Conservation (phyloP, 1,139 yeast genomes). For the Taiozyma onychis region DNA sequence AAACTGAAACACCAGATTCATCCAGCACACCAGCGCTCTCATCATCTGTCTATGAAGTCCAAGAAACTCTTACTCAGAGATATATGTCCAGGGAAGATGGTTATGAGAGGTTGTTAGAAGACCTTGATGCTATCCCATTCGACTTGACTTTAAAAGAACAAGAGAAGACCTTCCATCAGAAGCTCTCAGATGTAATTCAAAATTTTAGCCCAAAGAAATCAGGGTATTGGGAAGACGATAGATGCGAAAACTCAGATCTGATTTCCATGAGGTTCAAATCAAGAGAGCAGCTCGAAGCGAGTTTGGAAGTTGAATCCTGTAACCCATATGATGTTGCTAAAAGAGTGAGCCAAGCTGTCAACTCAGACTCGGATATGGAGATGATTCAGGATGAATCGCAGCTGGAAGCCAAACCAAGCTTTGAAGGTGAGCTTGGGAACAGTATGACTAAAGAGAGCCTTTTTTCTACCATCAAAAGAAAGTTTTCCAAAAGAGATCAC, state of each 20-base stretch:
- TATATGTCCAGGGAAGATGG: conserved; percentile 15
- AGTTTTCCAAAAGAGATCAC: conserved; percentile 1
- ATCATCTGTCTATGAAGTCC: conserved; percentile 10
- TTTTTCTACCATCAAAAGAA: conserved; percentile 4
- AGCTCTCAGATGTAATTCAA: conserved; percentile 11
- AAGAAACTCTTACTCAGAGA: conserved; percentile 22
- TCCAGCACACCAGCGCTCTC: background rate
- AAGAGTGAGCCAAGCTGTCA: conserved; percentile 4
- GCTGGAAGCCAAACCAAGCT: conserved; percentile 2
- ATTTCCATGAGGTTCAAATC: conserved; percentile 6
- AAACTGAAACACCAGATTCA: background rate
- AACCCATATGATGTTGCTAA: conserved; percentile 19
- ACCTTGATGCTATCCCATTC: conserved; percentile 20
- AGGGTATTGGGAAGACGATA: background rate
- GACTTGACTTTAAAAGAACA: conserved; percentile 12
- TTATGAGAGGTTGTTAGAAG: conserved; percentile 17
- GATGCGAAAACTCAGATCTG: background rate
- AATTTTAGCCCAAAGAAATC: conserved; percentile 10
- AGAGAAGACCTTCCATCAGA: conserved; percentile 4
- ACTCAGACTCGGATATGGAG: background rate
- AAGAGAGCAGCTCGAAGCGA: conserved; percentile 5
- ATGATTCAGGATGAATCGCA: conserved; percentile 1
- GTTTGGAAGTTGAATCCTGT: conserved; percentile 7
- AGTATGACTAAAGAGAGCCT: conserved; percentile 3
- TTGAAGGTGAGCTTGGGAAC: conserved; percentile 1